phyloP scores from a whole-genome alignment of 2,329 filamentous ascomycete genomes.

The Fusarium luffae region DNA sequence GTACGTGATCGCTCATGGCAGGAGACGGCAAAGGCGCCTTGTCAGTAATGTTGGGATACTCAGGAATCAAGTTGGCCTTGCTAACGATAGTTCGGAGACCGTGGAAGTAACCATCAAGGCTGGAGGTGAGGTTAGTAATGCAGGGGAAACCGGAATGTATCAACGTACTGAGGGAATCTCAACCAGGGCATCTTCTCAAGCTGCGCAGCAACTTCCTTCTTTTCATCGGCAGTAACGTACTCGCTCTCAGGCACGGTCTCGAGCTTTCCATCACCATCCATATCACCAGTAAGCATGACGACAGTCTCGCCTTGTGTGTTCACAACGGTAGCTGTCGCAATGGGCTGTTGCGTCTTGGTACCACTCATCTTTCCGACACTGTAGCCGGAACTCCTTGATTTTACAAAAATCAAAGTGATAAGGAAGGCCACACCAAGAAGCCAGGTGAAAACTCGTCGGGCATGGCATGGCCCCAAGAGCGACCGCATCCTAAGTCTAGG shows the following conservation, averaged over 20 bases:
- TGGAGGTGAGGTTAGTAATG: constrained; percentile 51
- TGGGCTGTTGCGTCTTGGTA: constrained; percentile 39
- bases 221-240: constrained; percentile 47
- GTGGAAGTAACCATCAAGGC: constrained; percentile 83
- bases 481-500: constrained; percentile 56
- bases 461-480: constrained; percentile 63
- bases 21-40: constrained; percentile 50
- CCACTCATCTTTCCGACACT: constrained; percentile 44
- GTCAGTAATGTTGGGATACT: constrained; percentile 70
- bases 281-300: constrained; percentile 46
- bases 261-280: constrained; percentile 45
- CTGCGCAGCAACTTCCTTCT: constrained; percentile 47
- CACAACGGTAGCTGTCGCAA: constrained; percentile 44
- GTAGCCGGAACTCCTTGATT: constrained; percentile 45
- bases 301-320: constrained; percentile 45
- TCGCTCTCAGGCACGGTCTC: constrained; percentile 41
- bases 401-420: constrained; percentile 55
- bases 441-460: constrained; percentile 65
- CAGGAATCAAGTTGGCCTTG: constrained; percentile 71
- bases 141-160: neutral
- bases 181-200: constrained; percentile 55
- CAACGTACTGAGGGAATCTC: constrained; percentile 53
- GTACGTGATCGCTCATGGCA: constrained; percentile 52
- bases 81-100: constrained; percentile 78
- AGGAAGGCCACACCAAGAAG: constrained; percentile 55